These are phyloP conservation scores for Fusarium buharicum DNA, from an alignment of 2,329 filamentous ascomycete species.

Conservation along the genomic window DNA sequence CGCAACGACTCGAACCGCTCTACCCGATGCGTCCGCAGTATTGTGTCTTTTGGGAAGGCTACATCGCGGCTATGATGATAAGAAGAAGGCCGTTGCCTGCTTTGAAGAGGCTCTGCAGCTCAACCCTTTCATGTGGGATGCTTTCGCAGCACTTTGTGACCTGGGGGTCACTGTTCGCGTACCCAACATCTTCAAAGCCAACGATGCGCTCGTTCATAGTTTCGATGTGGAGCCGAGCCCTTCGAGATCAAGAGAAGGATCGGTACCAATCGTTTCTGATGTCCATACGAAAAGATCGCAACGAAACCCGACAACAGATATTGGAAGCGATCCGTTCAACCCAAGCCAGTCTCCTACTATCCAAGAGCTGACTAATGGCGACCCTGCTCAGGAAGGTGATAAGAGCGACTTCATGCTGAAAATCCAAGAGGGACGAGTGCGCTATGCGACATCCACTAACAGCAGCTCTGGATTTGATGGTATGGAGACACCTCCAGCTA, in stretches of 20 bases:
- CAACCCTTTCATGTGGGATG: conserved; percentile 99
- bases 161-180: conserved; percentile 84
- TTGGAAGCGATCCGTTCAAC: conserved; percentile 63
- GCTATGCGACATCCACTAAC: conserved; percentile 54
- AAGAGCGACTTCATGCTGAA: conserved; percentile 68
- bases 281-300: conserved; percentile 55
- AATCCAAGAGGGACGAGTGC: conserved; percentile 63
- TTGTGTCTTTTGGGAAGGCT: conserved; percentile 87
- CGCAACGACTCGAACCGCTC: conserved; percentile 75
- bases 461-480: conserved; percentile 60
- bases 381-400: conserved; percentile 54
- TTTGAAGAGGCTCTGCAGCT: conserved; percentile 89
- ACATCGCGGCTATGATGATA: conserved; percentile 82
- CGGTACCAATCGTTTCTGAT: conserved; percentile 52
- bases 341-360: conserved; percentile 54
- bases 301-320: conserved; percentile 53
- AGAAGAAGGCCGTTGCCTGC: conserved; percentile 83
- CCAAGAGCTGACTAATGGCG: conserved; percentile 56
- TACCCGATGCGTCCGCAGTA: conserved; percentile 87
- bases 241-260: conserved; percentile 52
- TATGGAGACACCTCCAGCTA: conserved; percentile 68
- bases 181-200: conserved; percentile 86
- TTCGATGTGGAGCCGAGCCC: conserved; percentile 54
- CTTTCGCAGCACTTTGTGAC: conserved; percentile 88
- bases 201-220: conserved; percentile 61